Base-by-base conservation (phyloP, 441 rosid genomes). In the Euphorbia corollata region DNA sequence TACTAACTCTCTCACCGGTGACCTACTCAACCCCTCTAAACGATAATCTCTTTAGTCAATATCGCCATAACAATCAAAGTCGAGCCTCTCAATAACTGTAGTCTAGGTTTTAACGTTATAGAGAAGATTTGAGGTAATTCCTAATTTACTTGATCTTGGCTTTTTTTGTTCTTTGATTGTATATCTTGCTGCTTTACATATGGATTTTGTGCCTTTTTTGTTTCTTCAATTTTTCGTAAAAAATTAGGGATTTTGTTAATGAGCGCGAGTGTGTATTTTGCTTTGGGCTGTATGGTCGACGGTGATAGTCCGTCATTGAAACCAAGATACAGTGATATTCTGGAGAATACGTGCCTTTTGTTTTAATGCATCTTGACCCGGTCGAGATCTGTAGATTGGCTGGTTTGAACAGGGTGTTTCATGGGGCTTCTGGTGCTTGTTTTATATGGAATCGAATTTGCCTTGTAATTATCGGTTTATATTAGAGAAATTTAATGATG, bases 361-460 rank as follows among this genome's bases (percentile, higher is more conserved):
- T 88, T 63, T 71, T 88, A 69, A 79, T 72, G 73, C 68, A 63
- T 38, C 75, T 90, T 63, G 86, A 86, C 65, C 91, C 97, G 30
- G 71, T 83, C 27, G 90, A 88, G 77, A 90, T 90, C 60, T 88
- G 91, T 48, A 69, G 77, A 61, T 77, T 90, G 63, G 92, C 94
- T 59, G 74, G 82, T 20, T 63, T 90, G 73, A 88, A 83, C 63
- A 71, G 81, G 43, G 70, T 84, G 3, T 90, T 90, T 60, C 85
- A 74, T 20, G 77, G 80, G 2, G 91, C 92, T 34, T 90, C 97
- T 19, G 83, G 81, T 0, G 95, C 97, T 34, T 87, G 88, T 85
- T 88, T 88, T 68, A 77, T 90, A 8, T 90, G 97, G 91, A 84
- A 30, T 61, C 79, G 3, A 90, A 88, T 69, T 67, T 90, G 68